phyloP scores from a whole-genome alignment of 2,329 filamentous ascomycete species.

The Escovopsis sp. region DNA sequence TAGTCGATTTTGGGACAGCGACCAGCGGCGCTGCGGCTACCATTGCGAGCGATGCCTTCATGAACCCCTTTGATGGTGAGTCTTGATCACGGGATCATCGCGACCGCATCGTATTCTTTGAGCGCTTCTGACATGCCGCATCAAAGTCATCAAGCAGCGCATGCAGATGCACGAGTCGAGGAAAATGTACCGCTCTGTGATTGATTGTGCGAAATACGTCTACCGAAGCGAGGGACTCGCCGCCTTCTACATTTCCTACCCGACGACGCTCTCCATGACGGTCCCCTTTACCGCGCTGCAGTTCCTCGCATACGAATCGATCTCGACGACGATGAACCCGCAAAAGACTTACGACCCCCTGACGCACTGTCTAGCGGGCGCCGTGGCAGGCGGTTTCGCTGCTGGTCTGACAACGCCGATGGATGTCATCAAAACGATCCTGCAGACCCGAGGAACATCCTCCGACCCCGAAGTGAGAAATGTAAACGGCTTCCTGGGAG shows the following conservation, averaged over 20 bases:
- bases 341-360: conserved; percentile 74
- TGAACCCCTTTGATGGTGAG: conserved; percentile 98
- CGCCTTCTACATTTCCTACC: conserved; percentile 97
- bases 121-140: not conserved
- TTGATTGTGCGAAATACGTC: conserved; percentile 75
- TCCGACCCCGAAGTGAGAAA: conserved; percentile 66
- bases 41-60: conserved; percentile 92
- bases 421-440: conserved; percentile 94
- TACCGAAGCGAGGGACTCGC: conserved; percentile 76
- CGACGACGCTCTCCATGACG: conserved; percentile 95
- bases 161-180: conserved; percentile 98
- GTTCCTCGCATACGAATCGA: conserved; percentile 93
- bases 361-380: conserved; percentile 87
- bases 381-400: conserved; percentile 82
- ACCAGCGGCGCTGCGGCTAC: conserved; percentile 89
- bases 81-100: conserved; percentile 1
- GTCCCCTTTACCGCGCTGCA: conserved; percentile 95
- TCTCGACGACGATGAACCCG: conserved; percentile 88
- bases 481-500: conserved; percentile 70
- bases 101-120: too few relatives aligned
- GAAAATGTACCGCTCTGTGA: conserved; percentile 68
- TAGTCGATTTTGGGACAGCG: conserved; percentile 33
- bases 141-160: conserved; percentile 88
- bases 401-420: conserved; percentile 90
- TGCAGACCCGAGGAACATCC: conserved; percentile 83